Evolutionary conservation across 495 filamentous ascomycete species (phyloP), one percentile per base, ranked within the genome.

Genomic region (Daldinia decipiens): DNA sequence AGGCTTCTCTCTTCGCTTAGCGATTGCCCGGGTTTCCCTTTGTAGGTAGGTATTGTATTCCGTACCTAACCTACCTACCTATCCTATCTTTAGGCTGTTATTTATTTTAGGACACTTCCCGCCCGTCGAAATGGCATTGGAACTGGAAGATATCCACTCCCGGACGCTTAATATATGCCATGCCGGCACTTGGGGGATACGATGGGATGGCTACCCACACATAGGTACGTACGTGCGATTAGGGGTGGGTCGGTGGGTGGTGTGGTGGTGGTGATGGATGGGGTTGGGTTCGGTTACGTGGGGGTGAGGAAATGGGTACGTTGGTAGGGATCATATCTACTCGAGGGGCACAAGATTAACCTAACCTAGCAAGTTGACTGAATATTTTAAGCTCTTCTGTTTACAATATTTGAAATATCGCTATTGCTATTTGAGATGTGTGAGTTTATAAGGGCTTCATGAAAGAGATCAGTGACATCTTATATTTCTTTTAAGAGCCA

Each of bases 11-110:
- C 40, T 32, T 57, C 1, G 3, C 65, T 73, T 73, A 69, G 24
- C 36, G 24, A 40, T 60, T 39, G 40, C 63, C 67, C 55, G 63
- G 74, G 38, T 40, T 55, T 36, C 43, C 39, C 39, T 40, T 40
- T 12, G 34, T 0, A 36, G 12, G 34, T 36, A 36, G 12, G 34
- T 36, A 36, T 4, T 11, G 12, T 36, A 36, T n/a, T n/a, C n/a
- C n/a, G n/a, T n/a, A n/a, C n/a, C n/a, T n/a, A n/a, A n/a, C n/a
- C n/a, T n/a, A n/a, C n/a, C n/a, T n/a, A 24, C 39, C 15, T 40
- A 40, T 40, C 15, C 19, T 24, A 19, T 21, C 43, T 24, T 24
- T 21, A 47, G 17, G 43, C 43, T 47, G n/a, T 4, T 19, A 2
- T 47, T 47, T 47, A 47, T 47, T 47, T 47, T 24, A 47, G 8